Evolutionary conservation across 768 basidiomycete species (phyloP), one percentile per base, ranked within the genome.

Genomic region (Xerocomellus amylosporus): DNA sequence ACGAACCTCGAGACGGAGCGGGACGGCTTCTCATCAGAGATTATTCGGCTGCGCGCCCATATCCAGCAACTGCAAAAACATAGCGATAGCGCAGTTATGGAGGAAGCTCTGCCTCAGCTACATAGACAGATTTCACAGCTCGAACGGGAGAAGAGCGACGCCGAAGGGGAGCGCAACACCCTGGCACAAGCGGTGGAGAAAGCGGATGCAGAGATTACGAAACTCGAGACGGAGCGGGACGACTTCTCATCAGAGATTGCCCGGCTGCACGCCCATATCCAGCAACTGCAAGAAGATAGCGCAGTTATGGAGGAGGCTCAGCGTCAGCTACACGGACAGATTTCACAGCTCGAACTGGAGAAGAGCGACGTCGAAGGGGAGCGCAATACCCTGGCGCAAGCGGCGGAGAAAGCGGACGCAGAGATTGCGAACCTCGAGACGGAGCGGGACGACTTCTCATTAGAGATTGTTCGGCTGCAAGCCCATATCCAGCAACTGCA

Each of bases 41-140:
- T 85, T 8, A 83, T 86, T 52, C 73, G 77, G 13, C 68, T 89
- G 42, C 75, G 83, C 48, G 69, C 75, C 49, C 86, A 87, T 52
- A 75, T 90, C 17, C 87, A 87, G 54, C 78, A 79, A 15, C 71
- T 95, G 50, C 83, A 91, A 68, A 82, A 88, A 60, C n/a, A n/a
- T n/a, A n/a, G n/a, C n/a, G 87, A 89, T 64, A 93, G 88, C 63
- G 88, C 93, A 12, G 85, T 86, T 54, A 88, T 87, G 73, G 93
- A 95, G 58, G 85, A 85, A 69, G 91, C 86, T 30, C 74, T 98
- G 64, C 78, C 88, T 42, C 84, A 84, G 71, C 78, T 97, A 41
- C 90, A 98, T 63, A 71, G 79, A 6, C 86, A 90, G 65, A 92
- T 98, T 58, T 79, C 81, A 8, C 78, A 80, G n/a, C 75, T 95